Evolutionary conservation across 2,329 filamentous ascomycete species (phyloP), one percentile per base, ranked within the genome.

Genomic region (Fusarium xylarioides): DNA sequence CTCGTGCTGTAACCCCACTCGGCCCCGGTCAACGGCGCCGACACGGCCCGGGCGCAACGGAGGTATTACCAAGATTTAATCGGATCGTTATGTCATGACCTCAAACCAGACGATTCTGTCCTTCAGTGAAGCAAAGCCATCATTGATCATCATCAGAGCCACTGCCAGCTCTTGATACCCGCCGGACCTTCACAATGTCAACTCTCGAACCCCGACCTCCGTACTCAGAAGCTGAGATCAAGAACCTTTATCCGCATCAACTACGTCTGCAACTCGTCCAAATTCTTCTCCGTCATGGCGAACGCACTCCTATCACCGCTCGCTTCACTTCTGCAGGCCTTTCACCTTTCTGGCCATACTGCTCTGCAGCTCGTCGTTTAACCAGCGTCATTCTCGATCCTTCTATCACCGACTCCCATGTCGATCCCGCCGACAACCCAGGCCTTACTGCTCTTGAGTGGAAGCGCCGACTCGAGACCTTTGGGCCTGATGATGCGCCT

Each of bases 261-360:
- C 87, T 99, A 66, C 89, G 95, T 80, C 90, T 99, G 40, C 93
- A 96, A 80, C 90, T 96, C 68, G 96, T 98, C 55, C 96, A 99
- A 84, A 88, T 98, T 77, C 89, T 95, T 71, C 88, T 95, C 78
- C 91, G 93, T 65, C 93, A 95, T 83, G 93, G 93, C 83, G 90
- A 91, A 85, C 91, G 95, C 65, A 95, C 92, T 12, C 95, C 95
- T 34, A 93, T 98, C 34, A 93, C 91, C 65, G 88, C 93, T n/a
- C 92, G 96, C 43, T 98, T 99, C 81, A 89, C 93, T 79, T 96
- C 95, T 83, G 89, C 89, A 53, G 90, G 90, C 16, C 86, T 92
- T n/a, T 81, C 84, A 47, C 80, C 87, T 55, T 91, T 91, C 82
- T 99, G 96, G 96, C 94, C 96, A 4, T 98, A 98, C 83, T 99